Percentiles rank a stretch among this genome's conserved stretches.
Conservation (phyloP, 495 filamentous ascomycete species). For the Tuber microsphaerosporum region DNA sequence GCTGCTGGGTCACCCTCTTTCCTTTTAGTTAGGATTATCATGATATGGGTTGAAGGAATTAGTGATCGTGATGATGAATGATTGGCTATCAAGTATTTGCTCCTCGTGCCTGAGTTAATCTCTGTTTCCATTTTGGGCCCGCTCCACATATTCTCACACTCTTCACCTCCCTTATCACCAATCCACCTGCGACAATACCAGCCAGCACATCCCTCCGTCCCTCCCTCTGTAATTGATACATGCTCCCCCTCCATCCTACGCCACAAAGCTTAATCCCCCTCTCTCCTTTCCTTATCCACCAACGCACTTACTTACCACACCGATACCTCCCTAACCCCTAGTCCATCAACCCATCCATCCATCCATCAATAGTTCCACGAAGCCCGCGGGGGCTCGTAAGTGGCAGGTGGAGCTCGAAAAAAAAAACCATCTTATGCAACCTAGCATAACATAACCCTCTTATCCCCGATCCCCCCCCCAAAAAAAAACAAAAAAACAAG, state of each 20-base stretch:
- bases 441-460: neutral
- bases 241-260: neutral
- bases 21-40: conserved; percentile 41
- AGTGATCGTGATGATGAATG: neutral
- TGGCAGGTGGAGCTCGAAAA: neutral
- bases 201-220: neutral
- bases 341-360: neutral
- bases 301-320: neutral
- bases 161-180: neutral
- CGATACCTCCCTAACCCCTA: neutral
- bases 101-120: neutral
- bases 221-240: neutral
- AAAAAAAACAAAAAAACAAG: neutral
- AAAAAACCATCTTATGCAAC: neutral
- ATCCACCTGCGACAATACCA: neutral
- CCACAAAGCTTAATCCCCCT: neutral
- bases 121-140: neutral
- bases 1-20: conserved; percentile 54
- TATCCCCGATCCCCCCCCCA: neutral
- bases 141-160: neutral
- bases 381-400: neutral
- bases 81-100: neutral
- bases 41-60: no score
- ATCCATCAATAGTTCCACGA: neutral
- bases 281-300: neutral